Evolutionary conservation across 169 alveolate genomes (phyloP).

Genomic region (Hepatocystis sp.): DNA sequence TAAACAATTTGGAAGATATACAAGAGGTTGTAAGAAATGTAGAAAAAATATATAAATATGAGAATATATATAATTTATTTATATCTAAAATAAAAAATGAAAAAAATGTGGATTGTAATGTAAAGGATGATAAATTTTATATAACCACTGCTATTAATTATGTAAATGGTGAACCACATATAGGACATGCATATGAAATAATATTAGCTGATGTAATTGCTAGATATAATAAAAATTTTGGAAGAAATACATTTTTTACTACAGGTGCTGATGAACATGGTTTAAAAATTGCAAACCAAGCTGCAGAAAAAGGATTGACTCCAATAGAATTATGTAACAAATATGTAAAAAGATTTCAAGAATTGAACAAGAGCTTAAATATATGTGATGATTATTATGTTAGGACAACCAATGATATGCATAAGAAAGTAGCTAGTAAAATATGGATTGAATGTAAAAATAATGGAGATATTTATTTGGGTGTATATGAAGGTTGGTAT

Average conservation of each 20-base stretch:
- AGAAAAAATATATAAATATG: conserved; percentile 33
- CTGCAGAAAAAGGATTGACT: conserved; percentile 84
- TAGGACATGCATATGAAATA: conserved; percentile 93
- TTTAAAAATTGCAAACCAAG: conserved; percentile 92
- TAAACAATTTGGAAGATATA: conserved; percentile 35
- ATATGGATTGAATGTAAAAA: conserved; percentile 85
- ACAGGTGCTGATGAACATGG: conserved; percentile 97
- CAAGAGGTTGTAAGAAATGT: conserved; percentile 36
- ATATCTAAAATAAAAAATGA: conserved; percentile 33
- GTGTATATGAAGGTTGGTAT: conserved; percentile 93
- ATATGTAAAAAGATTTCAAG: conserved; percentile 79
- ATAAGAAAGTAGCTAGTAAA: conserved; percentile 84
- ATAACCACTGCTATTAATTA: conserved; percentile 95
- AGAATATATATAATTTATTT: conserved; percentile 54
- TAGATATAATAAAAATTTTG: conserved; percentile 87
- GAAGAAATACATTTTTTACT: conserved; percentile 86
- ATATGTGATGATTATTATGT: conserved; percentile 85
- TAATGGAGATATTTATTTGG: conserved; percentile 90
- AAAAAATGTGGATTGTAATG: conserved; percentile 27
- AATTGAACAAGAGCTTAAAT: conserved; percentile 72
- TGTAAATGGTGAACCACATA: conserved; percentile 95
- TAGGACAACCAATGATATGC: conserved; percentile 90
- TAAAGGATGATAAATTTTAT: conserved; percentile 81
- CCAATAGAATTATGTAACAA: conserved; percentile 90
- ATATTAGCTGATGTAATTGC: conserved; percentile 84